A percentile compares a stretch with the other conserved stretches of the same genome.
phyloP scores from a whole-genome alignment of 345 rosid species.

The Ceriops tagal region DNA sequence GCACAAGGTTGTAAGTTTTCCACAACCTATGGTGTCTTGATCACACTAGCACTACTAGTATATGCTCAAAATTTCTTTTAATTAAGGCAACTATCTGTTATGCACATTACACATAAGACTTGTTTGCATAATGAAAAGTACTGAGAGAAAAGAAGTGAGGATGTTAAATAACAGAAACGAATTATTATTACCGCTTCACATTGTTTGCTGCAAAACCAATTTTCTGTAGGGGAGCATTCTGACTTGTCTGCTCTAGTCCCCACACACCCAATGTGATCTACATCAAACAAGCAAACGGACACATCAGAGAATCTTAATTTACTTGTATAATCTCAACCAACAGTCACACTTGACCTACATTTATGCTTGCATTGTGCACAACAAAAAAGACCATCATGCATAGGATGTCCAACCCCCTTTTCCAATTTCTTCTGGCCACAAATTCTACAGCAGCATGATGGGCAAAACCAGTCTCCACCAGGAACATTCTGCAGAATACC shows the following conservation, averaged over 20 bases:
- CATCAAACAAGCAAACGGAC: slow-evolving; percentile 21
- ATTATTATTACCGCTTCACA: slow-evolving; percentile 53
- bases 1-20: background rate
- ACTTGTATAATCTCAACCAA: background rate
- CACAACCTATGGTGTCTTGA: background rate
- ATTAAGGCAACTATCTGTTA: background rate
- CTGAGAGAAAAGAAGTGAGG: background rate
- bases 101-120: background rate
- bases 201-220: slow-evolving; percentile 66
- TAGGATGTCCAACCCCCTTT: slow-evolving; percentile 20
- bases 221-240: slow-evolving; percentile 23
- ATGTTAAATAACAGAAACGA: background rate
- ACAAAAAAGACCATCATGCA: slow-evolving; percentile 28
- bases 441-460: slow-evolving; percentile 68
- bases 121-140: background rate
- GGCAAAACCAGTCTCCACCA: slow-evolving; percentile 85
- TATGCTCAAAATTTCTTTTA: background rate
- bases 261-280: slow-evolving; percentile 58
- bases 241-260: slow-evolving; percentile 21
- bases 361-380: slow-evolving; percentile 66
- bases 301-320: slow-evolving; percentile 22
- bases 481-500: slow-evolving; percentile 46
- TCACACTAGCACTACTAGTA: background rate
- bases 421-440: slow-evolving; percentile 42
- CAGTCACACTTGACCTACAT: slow-evolving; percentile 43